Evolutionary conservation across 208 protist genomes (phyloP), one percentile per base, ranked within the genome.

Genomic region (Acanthamoeba royreba): DNA sequence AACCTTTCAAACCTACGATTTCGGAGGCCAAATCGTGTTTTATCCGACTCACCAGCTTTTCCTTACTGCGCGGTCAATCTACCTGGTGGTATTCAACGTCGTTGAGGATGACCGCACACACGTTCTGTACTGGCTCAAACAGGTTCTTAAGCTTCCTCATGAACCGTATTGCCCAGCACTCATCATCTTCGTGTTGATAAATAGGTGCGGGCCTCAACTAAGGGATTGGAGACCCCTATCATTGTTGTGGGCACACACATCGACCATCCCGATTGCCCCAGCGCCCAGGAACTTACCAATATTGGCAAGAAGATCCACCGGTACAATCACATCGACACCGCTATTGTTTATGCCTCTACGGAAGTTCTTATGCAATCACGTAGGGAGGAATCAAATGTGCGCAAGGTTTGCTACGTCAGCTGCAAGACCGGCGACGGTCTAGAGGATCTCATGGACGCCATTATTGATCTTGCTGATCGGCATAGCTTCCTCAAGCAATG

Each of bases 111-210:
- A 95, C 58, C 92, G 46, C 77, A 87, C 25, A 35, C 77, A 49
- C 4, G 79, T 93, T 7, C 87, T 93, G 42, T 95, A 95, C 72
- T 95, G 94, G 94, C 86, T 95, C 19, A 45, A 92, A 43, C 94
- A 95, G 38, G 89, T 55, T 83, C 40, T 43, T 4, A 8, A 46
- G 28, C 4, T 4, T 35, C n/a, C n/a, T n/a, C n/a, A n/a, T n/a
- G n/a, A n/a, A n/a, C n/a, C n/a, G n/a, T n/a, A n/a, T n/a, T n/a
- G n/a, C n/a, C n/a, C n/a, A n/a, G n/a, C n/a, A n/a, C n/a, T n/a
- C 49, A 25, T 28, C 31, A 17, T n/a, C 15, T 63, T 28, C 25
- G 25, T 19, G 55, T 19, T 63, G 5, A 28, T 46, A n/a, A n/a
- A 4, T 45, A 87, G 77, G 77, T 87, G 42, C 35, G 77, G 42